These are phyloP conservation scores for Speleostelium caveatum DNA, from an alignment of 78 protist genomes.

Conservation along the genomic window DNA sequence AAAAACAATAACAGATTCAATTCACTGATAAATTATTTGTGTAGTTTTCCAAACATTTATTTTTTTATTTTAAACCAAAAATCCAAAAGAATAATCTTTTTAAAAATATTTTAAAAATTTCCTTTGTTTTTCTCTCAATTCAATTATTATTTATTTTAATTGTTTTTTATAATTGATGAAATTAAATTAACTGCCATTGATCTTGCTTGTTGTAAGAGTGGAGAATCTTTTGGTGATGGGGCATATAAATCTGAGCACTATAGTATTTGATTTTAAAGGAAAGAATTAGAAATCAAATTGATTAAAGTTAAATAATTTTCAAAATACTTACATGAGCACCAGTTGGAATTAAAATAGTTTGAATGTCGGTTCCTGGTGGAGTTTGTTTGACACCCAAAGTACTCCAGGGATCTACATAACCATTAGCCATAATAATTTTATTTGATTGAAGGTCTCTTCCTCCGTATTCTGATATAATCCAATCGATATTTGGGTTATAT, in stretches of 20 bases:
- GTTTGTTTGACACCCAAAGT: constrained; percentile 19
- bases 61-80: no score
- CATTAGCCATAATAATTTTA: constrained; percentile 42
- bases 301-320: no score
- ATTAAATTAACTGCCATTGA: neutral
- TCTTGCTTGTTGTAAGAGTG: neutral
- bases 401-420: constrained; percentile 77
- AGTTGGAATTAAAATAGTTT: constrained; percentile 2
- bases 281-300: no score
- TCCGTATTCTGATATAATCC: constrained; percentile 72
- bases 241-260: neutral
- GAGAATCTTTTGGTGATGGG: neutral
- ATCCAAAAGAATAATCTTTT: no score
- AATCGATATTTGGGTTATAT: constrained; percentile 2
- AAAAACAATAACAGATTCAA: no score
- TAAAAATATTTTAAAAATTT: no score
- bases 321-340: neutral
- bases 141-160: no score
- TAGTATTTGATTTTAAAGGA: no score
- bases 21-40: no score
- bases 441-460: constrained; percentile 26
- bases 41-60: no score
- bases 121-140: no score
- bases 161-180: neutral
- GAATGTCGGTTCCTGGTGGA: neutral